These are phyloP conservation scores for Setaria viridis DNA, from an alignment of 202 grass and related monocot genomes.

Conservation along the genomic window DNA sequence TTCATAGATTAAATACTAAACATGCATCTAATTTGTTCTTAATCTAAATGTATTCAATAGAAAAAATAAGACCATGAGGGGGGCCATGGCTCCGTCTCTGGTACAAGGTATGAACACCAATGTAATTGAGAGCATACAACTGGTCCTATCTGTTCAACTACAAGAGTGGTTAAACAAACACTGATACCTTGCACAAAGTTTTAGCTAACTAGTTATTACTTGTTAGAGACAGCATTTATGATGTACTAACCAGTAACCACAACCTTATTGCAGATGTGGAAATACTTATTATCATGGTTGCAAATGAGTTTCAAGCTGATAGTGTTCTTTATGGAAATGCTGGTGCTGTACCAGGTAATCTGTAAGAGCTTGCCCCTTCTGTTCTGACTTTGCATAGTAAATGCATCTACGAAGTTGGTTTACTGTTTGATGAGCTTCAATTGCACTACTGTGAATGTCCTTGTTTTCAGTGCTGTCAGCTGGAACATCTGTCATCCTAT, in stretches of 20 bases:
- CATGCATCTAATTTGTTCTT: too few species aligned
- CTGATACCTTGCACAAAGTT: neutral
- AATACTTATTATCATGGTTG: conserved; percentile 95
- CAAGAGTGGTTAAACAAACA: neutral
- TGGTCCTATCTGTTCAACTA: neutral
- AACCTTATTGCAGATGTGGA: conserved; percentile 73
- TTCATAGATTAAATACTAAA: too few species aligned
- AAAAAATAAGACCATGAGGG: too few species aligned
- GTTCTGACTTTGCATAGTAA: conserved; percentile 12
- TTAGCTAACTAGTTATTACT: neutral
- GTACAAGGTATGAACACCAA: neutral
- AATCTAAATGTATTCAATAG: too few species aligned
- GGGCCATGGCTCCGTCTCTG: too few species aligned
- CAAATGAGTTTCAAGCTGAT: conserved; percentile 96
- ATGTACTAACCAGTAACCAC: conserved; percentile 37
- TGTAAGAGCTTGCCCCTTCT: conserved; percentile 17
- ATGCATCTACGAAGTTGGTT: conserved; percentile 24
- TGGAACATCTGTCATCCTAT: conserved; percentile 88
- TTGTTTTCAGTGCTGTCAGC: conserved; percentile 64
- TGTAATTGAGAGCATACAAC: neutral
- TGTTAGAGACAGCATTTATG: neutral
- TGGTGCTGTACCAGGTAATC: conserved; percentile 79
- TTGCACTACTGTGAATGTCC: conserved; percentile 32
- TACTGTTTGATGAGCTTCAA: conserved; percentile 19
- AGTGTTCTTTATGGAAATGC: conserved; percentile 88